Evolutionary conservation across 2,329 filamentous ascomycete genomes (phyloP).

Genomic region (Phaeosphaeriaceae sp.): DNA sequence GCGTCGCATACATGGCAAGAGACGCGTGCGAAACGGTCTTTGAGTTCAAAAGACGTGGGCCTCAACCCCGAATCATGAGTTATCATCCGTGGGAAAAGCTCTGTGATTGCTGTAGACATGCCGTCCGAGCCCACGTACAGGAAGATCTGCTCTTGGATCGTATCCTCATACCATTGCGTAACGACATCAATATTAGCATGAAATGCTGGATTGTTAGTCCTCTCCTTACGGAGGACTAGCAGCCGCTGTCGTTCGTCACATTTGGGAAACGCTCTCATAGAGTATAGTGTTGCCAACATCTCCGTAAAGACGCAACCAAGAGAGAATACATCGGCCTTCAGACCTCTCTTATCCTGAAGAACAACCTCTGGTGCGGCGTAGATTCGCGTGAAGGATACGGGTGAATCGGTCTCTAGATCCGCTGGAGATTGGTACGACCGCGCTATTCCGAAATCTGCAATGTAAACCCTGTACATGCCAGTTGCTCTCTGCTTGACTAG

Average conservation of each 20-base stretch:
- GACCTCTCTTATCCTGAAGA: constrained; percentile 13
- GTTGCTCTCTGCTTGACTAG: constrained; percentile 16
- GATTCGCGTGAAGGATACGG: constrained; percentile 21
- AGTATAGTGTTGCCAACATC: constrained; percentile 14
- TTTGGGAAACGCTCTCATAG: background rate
- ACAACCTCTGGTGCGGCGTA: constrained; percentile 36
- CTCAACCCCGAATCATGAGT: background rate
- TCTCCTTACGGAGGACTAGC: background rate
- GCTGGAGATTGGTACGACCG: constrained; percentile 19
- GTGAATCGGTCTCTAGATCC: constrained; percentile 5
- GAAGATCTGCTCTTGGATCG: background rate
- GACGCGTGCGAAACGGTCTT: background rate
- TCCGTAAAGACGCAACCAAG: constrained; percentile 33
- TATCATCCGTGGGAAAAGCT: background rate
- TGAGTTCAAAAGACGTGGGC: background rate
- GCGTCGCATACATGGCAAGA: background rate
- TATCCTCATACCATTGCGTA: background rate
- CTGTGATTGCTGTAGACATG: background rate
- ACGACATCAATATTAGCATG: background rate
- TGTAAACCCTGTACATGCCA: constrained; percentile 18
- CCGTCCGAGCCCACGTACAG: no score
- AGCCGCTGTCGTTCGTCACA: background rate
- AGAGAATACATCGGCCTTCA: constrained; percentile 30
- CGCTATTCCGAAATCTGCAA: constrained; percentile 36
- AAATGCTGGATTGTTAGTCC: background rate